phyloP scores from a whole-genome alignment of 192 early-diverging fungal genomes.

The Umbelopsis isabellina region DNA sequence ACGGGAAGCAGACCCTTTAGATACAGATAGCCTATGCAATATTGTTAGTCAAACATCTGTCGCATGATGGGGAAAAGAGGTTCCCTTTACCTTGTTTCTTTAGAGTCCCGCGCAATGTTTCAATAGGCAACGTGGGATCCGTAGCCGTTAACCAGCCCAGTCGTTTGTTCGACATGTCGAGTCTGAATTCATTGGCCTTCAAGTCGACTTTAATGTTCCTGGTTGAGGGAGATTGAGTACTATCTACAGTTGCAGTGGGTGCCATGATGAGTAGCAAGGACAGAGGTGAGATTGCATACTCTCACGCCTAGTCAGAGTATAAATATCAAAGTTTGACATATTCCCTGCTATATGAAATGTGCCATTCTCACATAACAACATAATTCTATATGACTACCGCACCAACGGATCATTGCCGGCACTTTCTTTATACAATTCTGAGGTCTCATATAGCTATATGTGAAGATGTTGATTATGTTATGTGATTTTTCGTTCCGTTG shows the following conservation, averaged over 20 bases:
- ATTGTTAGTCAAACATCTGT: not conserved
- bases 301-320: not conserved
- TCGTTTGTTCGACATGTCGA: conserved; percentile 1
- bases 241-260: not conserved
- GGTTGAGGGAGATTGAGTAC: not conserved
- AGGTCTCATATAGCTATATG: too few species aligned
- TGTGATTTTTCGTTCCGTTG: too few species aligned
- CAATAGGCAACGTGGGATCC: not conserved
- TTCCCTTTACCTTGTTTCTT: not conserved
- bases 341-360: too few species aligned
- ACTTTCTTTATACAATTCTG: too few species aligned
- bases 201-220: not conserved
- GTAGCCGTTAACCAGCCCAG: conserved; percentile 8
- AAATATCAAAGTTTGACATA: too few species aligned
- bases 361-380: too few species aligned
- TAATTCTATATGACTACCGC: too few species aligned
- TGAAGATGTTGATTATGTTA: too few species aligned
- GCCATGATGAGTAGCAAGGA: not conserved
- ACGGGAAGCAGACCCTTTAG: not conserved
- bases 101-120: not conserved
- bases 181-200: not conserved
- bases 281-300: not conserved
- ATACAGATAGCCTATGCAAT: not conserved
- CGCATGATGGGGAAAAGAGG: too few species aligned
- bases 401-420: too few species aligned